Base-by-base conservation (phyloP, 2,329 filamentous ascomycete species). In the Trichoderma hamatum region DNA sequence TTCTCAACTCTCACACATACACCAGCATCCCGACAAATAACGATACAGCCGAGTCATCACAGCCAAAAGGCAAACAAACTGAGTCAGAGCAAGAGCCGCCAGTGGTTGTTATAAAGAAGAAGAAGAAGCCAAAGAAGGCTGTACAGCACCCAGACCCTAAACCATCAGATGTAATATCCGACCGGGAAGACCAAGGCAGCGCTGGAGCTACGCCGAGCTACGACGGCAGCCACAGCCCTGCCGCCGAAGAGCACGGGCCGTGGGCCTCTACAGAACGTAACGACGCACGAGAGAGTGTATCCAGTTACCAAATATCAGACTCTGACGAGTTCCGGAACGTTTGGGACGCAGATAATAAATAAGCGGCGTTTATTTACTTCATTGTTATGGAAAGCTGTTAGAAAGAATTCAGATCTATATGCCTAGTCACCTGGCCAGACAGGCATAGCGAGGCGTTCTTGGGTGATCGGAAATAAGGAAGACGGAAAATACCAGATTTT, bases 311-410 rank as follows among this genome's bases (percentile, higher is more conserved):
- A 30, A 75, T 80, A 2, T 72, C 78, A n/a, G 78, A 80, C 21
- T 76, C 77, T 32, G 82, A 84, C 3, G 83, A 82, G 68, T 84
- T 84, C 70, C 77, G 77, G 24, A 84, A 84, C 70, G 81, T 84
- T n/a, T 85, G 83, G 83, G 77, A 75, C 14, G 69, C 54, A 13
- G 36, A 54, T 16, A 26, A 54, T 16, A 34, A 59, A 67, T 68
- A 26, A 49, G 43, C 46, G 58, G 11, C 9, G 21, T 59, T 13
- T 60, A 13, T 46, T 54, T 65, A 16, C 30, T 62, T 67, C 28
- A 49, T 49, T 55, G 28, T 34, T 43, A 36, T 51, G 62, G 62
- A 59, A 55, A 54, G 21, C 24, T 64, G 43, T 32, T 30, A 26
- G 55, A 55, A 55, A 32, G 32, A 13, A 21, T 67, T 62, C 49